Evolutionary conservation across 768 basidiomycete species (phyloP).

Genomic region (Trametes cingulata): DNA sequence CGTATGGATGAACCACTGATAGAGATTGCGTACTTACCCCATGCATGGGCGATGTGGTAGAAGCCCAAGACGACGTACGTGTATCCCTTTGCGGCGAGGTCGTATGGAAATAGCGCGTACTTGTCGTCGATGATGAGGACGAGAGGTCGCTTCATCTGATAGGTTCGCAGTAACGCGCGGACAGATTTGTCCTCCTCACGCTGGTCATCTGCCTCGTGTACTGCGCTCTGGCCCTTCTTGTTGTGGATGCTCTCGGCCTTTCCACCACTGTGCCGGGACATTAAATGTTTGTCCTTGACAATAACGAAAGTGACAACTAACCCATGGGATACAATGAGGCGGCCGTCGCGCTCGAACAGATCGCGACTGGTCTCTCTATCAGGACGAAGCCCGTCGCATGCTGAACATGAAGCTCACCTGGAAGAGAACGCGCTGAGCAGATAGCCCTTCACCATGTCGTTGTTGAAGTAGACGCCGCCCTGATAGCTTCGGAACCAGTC

Average conservation of each 20-base stretch:
- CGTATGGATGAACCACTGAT: background rate
- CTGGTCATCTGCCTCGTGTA: conserved; percentile 62
- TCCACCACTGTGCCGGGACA: conserved; percentile 53
- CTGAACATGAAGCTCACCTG: conserved; percentile 42
- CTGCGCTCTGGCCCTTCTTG: conserved; percentile 40
- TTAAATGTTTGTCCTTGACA: background rate
- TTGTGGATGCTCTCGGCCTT: conserved; percentile 59
- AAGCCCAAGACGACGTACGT: conserved; percentile 64
- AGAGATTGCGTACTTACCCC: conserved; percentile 49
- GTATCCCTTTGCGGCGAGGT: conserved; percentile 50
- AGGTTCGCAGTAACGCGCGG: conserved; percentile 63
- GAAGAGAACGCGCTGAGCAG: conserved; percentile 72
- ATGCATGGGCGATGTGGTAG: conserved; percentile 69
- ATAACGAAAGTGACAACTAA: conserved; percentile 34
- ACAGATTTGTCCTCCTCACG: conserved; percentile 69
- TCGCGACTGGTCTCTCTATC: conserved; percentile 56
- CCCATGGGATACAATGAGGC: conserved; percentile 84
- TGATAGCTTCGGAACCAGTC: conserved; percentile 79
- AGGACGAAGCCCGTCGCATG: background rate
- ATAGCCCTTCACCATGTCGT: conserved; percentile 70
- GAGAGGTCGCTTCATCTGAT: conserved; percentile 54
- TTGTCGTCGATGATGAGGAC: conserved; percentile 74
- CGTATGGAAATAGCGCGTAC: conserved; percentile 72
- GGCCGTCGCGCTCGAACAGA: conserved; percentile 61
- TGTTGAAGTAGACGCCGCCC: conserved; percentile 70